Base-by-base conservation (phyloP, 257 asterid genomes). In the Galeopsis tetrahit region DNA sequence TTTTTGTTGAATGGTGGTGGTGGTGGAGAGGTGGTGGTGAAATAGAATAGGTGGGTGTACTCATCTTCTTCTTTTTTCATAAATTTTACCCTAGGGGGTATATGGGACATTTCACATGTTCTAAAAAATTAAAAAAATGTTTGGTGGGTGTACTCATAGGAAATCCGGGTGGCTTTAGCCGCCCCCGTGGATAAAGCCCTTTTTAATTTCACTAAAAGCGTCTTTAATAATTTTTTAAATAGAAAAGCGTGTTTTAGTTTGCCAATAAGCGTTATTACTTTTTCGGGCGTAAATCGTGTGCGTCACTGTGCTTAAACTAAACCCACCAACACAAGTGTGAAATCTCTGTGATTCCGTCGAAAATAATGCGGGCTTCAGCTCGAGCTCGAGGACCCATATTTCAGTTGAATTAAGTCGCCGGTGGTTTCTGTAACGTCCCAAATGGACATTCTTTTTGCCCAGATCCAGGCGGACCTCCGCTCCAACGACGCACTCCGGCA, bases 381-480 rank as follows among this genome's bases (percentile, higher is more conserved):
- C 31, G 51, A 39, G 56, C 64, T 72, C 55, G 28, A 68, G 36
- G 69, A 60, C 46, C 17, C 11, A 7, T 11, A 21, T 11, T 48
- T 14, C 73, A 39, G 40, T 39, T 73, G 73, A 73, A 69, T 14
- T 72, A 43, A 59, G 68, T 49, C 46, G 14, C 44, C 36, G 6
- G 58, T 42, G 21, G 55, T 11, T 49, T 74, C 67, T 34, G 72
- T 13, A 49, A 51, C 60, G 0, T 32, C 58, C 44, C 33, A 56
- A 73, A 93, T 93, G 98, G 98, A 93, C 77, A 90, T 93, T 63
- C 89, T 93, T 36, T 87, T 88, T 55, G 95, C 98, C 68, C 98
- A 93, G 91, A 93, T 93, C 93, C 98, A 93, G 80, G 98, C 98
- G 15, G 98, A 90, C 83, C 94, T 92, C 69, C 94, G 97, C 65